phyloP scores from a whole-genome alignment of 306 rosid species.

The Psophocarpus tetragonolobus region DNA sequence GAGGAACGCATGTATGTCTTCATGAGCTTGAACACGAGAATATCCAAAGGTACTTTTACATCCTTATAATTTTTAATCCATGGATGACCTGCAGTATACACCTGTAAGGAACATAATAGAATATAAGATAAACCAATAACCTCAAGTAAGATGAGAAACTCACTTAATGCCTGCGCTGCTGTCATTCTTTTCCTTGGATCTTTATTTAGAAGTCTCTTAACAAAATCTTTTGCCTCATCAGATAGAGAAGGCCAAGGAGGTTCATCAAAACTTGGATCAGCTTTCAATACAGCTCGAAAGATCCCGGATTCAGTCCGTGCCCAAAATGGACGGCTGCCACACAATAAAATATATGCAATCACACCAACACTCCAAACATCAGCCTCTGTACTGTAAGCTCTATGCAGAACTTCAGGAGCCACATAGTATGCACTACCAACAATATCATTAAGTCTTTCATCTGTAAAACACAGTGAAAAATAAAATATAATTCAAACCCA shows the following conservation, averaged over 20 bases:
- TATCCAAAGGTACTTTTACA: conserved; percentile 74
- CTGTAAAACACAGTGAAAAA: conserved; percentile 52
- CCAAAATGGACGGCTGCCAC: conserved; percentile 99
- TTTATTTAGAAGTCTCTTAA: conserved; percentile 77
- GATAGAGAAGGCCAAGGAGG: conserved; percentile 95
- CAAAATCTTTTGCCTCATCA: conserved; percentile 75
- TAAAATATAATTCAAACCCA: conserved; percentile 9
- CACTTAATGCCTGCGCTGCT: conserved; percentile 88
- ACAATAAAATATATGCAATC: conserved; percentile 86
- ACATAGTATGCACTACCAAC: conserved; percentile 99
- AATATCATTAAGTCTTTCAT: conserved; percentile 88
- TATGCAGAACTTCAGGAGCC: conserved; percentile 94
- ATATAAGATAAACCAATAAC: conserved; percentile 13
- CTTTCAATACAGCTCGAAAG: conserved; percentile 84
- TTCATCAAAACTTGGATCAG: conserved; percentile 88
- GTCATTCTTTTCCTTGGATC: conserved; percentile 95
- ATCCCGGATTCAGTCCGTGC: conserved; percentile 95
- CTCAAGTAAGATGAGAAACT: conserved; percentile 33
- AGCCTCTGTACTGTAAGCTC: conserved; percentile 89
- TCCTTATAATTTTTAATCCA: conserved; percentile 71
- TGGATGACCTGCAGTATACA: conserved; percentile 76
- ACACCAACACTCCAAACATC: conserved; percentile 97
- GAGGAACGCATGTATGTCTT: conserved; percentile 88
- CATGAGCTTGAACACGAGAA: conserved; percentile 84
- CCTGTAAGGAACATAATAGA: conserved; percentile 35